Conservation (phyloP, 257 asterid genomes). For the Scutellaria baicalensis region DNA sequence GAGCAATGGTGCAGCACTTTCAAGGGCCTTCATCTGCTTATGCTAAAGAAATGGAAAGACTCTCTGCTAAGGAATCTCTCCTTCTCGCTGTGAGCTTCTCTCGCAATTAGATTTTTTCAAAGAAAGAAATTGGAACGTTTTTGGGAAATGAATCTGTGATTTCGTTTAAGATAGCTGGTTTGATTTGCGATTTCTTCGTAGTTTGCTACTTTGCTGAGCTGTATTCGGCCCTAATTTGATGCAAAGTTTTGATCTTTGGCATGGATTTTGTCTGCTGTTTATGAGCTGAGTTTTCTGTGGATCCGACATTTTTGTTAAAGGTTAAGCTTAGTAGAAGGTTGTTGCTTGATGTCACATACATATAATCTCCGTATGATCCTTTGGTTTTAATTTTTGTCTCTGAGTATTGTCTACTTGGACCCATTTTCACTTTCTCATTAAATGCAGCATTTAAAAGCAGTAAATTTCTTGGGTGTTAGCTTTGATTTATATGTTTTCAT, state of each 20-base stretch:
- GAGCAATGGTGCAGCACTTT: conserved; percentile 47
- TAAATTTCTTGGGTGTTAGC: too few relatives aligned
- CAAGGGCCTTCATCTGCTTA: conserved; percentile 71
- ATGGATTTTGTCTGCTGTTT: neutral
- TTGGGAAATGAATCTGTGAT: neutral
- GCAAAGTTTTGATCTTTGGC: neutral
- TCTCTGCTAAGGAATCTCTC: conserved; percentile 72
- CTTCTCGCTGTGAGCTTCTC: conserved; percentile 57
- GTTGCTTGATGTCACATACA: neutral
- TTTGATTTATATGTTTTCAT: too few relatives aligned
- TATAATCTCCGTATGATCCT: neutral
- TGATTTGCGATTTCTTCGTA: neutral
- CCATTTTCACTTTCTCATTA: too few relatives aligned
- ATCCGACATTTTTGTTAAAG: neutral
- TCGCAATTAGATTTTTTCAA: too few relatives aligned
- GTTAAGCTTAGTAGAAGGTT: too few relatives aligned
- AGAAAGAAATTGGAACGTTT: conserved; percentile 1
- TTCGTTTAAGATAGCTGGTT: neutral
- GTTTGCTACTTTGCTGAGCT: neutral
- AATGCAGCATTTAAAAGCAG: too few relatives aligned
- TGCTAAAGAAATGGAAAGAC: conserved; percentile 77
- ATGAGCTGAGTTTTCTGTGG: neutral
- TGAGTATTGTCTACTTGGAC: too few relatives aligned
- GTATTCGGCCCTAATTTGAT: neutral
- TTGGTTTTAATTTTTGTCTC: neutral